Evolutionary conservation across 805 yeast species (phyloP), one percentile per base, ranked within the genome.

Genomic region (Ogataea degrootiae): DNA sequence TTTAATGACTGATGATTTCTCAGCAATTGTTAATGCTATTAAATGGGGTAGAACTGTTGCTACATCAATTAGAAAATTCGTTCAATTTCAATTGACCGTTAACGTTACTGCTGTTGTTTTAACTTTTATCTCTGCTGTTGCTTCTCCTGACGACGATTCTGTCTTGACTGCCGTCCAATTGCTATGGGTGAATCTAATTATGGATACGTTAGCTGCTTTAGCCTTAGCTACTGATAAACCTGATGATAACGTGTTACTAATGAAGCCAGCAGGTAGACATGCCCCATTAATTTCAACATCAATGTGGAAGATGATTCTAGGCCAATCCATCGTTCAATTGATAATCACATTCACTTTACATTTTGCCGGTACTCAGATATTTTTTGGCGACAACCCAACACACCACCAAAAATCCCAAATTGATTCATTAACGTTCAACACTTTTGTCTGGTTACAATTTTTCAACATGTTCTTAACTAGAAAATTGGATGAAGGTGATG

Each of bases 21-120:
- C 88, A 5, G 91, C 95, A 39, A 94, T 94, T 67, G 98, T 94
- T 41, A 87, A 88, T 65, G 99, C 99, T 21, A 87, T 94, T 60
- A 87, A 89, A 68, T 94, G 99, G 99, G 99, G 99, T 45, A 79
- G 99, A 68, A 91, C 97, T 45, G 98, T 94, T 51, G 85, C 96
- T 19, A 83, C 85, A 31, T 90, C 97, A 2, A 96, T 94, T 61
- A 88, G 90, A 68, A 94, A 94, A 65, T 94, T 94, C 62, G 82
- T 94, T 65, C 99, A 94, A 70, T 94, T 94, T 69, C 99, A 94
- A 69, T 74, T 94, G 58, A 94, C 98, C 6, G 99, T 94, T 43
- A 94, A 94, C 62, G 79, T 94, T 42, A 92, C 99, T 29, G 99
- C 99, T n/a, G 96, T 92, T 53, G 75, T 86, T 3, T 76, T 94